Percentiles rank a stretch among this genome's conserved stretches.
Evolutionary conservation across 768 basidiomycete species (phyloP).

Genomic region (Pleurotus djamor): DNA sequence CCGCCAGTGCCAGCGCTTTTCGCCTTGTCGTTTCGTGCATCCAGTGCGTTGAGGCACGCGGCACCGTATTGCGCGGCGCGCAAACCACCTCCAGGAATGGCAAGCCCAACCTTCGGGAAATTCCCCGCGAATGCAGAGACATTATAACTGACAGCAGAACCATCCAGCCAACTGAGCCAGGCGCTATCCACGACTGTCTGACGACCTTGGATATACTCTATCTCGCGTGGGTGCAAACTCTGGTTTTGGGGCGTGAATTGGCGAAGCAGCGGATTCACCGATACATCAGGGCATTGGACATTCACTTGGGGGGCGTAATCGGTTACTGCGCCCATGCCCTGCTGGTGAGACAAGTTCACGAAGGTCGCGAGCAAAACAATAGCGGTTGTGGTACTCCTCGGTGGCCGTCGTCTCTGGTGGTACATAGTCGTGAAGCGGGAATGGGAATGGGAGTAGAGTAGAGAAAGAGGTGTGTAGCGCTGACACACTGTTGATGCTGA

Average conservation of each 20-base stretch:
- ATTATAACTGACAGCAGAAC: conserved; percentile 50
- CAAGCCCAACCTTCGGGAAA: conserved; percentile 58
- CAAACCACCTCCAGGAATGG: conserved; percentile 70
- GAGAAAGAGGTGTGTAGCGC: neutral
- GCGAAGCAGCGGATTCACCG: conserved; percentile 46
- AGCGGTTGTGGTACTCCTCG: conserved; percentile 9
- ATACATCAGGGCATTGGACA: conserved; percentile 49
- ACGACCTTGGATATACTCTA: conserved; percentile 42
- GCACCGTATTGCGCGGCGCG: conserved; percentile 69
- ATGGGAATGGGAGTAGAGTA: neutral
- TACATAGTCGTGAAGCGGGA: neutral
- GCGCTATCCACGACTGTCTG: conserved; percentile 39
- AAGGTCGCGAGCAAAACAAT: conserved; percentile 9
- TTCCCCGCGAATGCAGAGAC: conserved; percentile 34
- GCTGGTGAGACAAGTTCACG: conserved; percentile 12
- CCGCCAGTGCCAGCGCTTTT: conserved; percentile 63
- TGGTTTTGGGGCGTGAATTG: conserved; percentile 49
- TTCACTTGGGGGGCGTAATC: conserved; percentile 54
- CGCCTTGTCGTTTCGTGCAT: conserved; percentile 58
- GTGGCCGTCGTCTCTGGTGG: conserved; percentile 1
- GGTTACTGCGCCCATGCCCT: conserved; percentile 25
- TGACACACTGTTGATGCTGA: neutral
- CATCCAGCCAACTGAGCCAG: conserved; percentile 62
- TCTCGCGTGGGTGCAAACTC: conserved; percentile 46
- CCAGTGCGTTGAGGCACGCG: conserved; percentile 53